Evolutionary conservation across 1,284 basidiomycete species (phyloP).

Genomic region (Sanghuangporus baumii): DNA sequence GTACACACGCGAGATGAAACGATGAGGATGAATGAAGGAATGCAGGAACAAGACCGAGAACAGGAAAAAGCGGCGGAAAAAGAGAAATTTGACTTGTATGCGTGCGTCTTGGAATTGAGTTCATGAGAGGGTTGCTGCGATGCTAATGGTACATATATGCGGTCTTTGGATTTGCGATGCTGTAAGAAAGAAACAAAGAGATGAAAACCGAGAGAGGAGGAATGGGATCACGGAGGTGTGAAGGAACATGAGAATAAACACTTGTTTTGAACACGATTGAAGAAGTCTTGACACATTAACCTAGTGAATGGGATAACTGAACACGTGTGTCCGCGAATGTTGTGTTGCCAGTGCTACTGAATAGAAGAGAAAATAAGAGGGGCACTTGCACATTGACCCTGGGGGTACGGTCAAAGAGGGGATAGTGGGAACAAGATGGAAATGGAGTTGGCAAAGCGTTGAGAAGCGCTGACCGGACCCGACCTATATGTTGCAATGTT

Average conservation of each 20-base stretch:
- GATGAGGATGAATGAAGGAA: too few relatives aligned
- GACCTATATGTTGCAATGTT: slow-evolving; percentile 1
- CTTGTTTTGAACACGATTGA: background rate
- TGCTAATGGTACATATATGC: background rate
- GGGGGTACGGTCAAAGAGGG: background rate
- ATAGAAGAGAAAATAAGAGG: background rate
- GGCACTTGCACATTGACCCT: background rate
- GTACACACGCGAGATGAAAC: too few relatives aligned
- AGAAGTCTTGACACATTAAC: background rate
- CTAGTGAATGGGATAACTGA: background rate
- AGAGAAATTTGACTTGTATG: background rate
- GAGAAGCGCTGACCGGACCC: background rate
- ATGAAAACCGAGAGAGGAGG: background rate
- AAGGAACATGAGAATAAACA: background rate
- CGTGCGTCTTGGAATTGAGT: background rate
- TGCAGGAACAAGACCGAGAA: too few relatives aligned
- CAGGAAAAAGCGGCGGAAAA: background rate
- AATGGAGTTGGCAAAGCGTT: too few relatives aligned
- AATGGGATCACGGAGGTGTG: background rate
- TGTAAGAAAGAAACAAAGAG: background rate
- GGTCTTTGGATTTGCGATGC: background rate
- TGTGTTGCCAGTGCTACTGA: background rate
- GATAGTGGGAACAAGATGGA: background rate
- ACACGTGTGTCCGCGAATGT: background rate
- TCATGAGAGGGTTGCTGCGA: background rate